phyloP scores from a whole-genome alignment of 2,329 filamentous ascomycete genomes.

The Penicillium sp. region DNA sequence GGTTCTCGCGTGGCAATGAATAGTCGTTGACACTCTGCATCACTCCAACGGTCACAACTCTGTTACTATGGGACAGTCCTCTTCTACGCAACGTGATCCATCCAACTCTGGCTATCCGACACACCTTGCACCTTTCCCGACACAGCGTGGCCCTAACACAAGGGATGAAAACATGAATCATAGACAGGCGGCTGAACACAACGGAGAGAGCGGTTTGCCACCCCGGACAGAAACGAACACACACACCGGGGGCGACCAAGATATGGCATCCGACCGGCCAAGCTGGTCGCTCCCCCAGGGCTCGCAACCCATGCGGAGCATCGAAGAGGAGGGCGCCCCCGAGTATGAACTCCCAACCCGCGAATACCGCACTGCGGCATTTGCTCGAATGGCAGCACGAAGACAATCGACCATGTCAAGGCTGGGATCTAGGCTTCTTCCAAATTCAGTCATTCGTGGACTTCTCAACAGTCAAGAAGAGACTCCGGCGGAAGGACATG shows the following conservation, averaged over 20 bases:
- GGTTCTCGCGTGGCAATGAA: constrained; percentile 31
- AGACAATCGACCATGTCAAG: constrained; percentile 49
- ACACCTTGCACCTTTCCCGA: constrained; percentile 19
- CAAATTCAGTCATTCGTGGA: constrained; percentile 45
- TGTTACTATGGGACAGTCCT: constrained; percentile 46
- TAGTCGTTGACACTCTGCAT: constrained; percentile 24
- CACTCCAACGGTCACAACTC: constrained; percentile 13
- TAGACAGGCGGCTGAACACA: constrained; percentile 28
- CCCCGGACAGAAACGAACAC: constrained; percentile 15
- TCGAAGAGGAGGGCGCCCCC: constrained; percentile 38
- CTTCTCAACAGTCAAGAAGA: constrained; percentile 47
- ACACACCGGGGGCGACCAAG: constrained; percentile 10
- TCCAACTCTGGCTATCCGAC: constrained; percentile 27
- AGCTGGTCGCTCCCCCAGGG: constrained; percentile 7
- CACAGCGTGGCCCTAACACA: constrained; percentile 21
- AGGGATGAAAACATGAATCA: constrained; percentile 39
- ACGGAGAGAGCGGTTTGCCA: constrained; percentile 21
- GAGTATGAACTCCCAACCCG: constrained; percentile 32
- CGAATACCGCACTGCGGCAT: constrained; percentile 31
- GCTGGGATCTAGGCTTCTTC: constrained; percentile 48
- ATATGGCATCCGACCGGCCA: constrained; percentile 9
- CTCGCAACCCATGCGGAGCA: constrained; percentile 30
- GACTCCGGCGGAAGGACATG: constrained; percentile 45
- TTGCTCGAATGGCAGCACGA: constrained; percentile 38
- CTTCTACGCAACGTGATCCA: constrained; percentile 40